Evolutionary conservation across 768 basidiomycete species (phyloP).

Genomic region (Sporobolomyces pararoseus): DNA sequence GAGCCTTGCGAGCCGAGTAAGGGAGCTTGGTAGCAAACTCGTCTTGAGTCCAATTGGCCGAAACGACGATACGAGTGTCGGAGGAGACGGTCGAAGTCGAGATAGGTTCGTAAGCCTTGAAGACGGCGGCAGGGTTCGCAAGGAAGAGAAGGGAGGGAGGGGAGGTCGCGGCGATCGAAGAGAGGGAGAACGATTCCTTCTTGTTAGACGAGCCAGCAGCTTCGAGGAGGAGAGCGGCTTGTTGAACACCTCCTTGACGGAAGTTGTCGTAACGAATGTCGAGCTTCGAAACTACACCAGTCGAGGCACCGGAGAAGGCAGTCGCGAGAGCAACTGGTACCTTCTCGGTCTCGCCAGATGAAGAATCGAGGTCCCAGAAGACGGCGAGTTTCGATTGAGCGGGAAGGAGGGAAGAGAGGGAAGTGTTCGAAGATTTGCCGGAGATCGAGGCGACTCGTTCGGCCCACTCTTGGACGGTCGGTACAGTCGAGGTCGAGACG

Average conservation of each 20-base stretch:
- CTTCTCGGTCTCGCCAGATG: slow-evolving; percentile 38
- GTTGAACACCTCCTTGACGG: slow-evolving; percentile 68
- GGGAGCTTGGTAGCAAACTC: slow-evolving; percentile 71
- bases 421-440: slow-evolving; percentile 58
- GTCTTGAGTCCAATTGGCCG: slow-evolving; percentile 68
- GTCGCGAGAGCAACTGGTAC: slow-evolving; percentile 49
- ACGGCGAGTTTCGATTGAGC: slow-evolving; percentile 50
- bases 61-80: slow-evolving; percentile 67
- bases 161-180: slow-evolving; percentile 51
- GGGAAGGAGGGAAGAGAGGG: slow-evolving; percentile 52
- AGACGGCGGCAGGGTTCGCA: slow-evolving; percentile 64
- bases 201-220: slow-evolving; percentile 53
- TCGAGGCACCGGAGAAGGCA: slow-evolving; percentile 56
- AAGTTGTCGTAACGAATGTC: slow-evolving; percentile 70
- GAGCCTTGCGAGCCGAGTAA: slow-evolving; percentile 51
- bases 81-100: slow-evolving; percentile 62
- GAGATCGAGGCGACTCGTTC: slow-evolving; percentile 61
- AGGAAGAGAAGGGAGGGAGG: slow-evolving; percentile 64
- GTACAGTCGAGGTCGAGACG: slow-evolving; percentile 43
- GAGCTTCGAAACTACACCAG: slow-evolving; percentile 59
- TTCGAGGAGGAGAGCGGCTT: slow-evolving; percentile 63
- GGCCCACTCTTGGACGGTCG: slow-evolving; percentile 45
- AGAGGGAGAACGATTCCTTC: slow-evolving; percentile 44
- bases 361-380: slow-evolving; percentile 45
- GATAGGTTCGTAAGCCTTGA: slow-evolving; percentile 73